Evolutionary conservation across 2,329 filamentous ascomycete genomes (phyloP).

Genomic region (Arthrobotrys sphaeroides): DNA sequence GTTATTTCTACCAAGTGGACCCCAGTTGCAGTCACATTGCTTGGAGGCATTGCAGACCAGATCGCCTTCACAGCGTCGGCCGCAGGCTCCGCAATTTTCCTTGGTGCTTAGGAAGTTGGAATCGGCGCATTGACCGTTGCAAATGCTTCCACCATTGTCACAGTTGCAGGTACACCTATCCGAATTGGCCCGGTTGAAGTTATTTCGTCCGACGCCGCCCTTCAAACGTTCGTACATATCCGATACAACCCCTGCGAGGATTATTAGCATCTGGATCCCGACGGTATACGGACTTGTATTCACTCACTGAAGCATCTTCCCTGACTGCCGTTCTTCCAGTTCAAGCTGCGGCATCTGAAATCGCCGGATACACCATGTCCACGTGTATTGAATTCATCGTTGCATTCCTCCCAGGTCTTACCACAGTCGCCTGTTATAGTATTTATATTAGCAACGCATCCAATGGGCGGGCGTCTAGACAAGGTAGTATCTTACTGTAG

Average conservation of each 20-base stretch:
- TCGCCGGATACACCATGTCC: not conserved
- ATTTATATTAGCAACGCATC: not conserved
- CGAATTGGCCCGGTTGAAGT: slow-evolving; percentile 13
- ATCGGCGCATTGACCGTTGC: not conserved
- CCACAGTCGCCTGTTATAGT: not conserved
- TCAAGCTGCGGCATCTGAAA: not conserved
- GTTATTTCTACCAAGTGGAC: not conserved
- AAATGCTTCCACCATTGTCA: slow-evolving; percentile 12
- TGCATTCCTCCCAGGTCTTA: slow-evolving; percentile 24
- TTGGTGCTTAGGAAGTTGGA: not conserved
- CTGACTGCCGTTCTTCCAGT: slow-evolving; percentile 7
- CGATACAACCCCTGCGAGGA: not conserved
- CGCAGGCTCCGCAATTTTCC: slow-evolving; percentile 18
- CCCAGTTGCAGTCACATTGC: slow-evolving; percentile 23
- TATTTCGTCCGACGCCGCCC: not conserved
- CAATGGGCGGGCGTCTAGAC: not conserved
- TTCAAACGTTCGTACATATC: not conserved
- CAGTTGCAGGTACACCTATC: slow-evolving; percentile 24
- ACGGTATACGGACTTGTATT: not conserved
- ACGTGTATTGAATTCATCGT: not conserved
- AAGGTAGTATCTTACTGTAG: not conserved
- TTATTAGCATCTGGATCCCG: not conserved
- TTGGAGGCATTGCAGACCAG: slow-evolving; percentile 6
- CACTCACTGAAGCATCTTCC: not conserved
- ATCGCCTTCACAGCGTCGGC: slow-evolving; percentile 1